Percentiles rank a stretch among this genome's conserved stretches.
Evolutionary conservation across 2,329 filamentous ascomycete species (phyloP).

Genomic region (Arachnopeziza araneosa): DNA sequence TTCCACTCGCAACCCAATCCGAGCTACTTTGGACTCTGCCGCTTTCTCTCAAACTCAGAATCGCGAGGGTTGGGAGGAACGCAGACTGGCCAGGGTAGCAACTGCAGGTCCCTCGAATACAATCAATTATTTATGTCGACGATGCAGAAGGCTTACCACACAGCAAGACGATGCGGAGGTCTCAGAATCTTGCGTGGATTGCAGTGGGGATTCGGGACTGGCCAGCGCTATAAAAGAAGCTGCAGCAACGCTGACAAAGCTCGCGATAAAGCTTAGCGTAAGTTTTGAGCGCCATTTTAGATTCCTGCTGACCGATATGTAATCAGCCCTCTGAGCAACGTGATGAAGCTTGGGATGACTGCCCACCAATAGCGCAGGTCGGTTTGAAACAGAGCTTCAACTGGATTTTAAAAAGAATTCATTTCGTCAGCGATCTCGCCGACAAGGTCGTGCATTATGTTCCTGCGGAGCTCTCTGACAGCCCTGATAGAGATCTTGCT

Average conservation of each 20-base stretch:
- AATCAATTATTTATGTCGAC: conserved; percentile 17
- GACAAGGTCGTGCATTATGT: conserved; percentile 24
- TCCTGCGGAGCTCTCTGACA: conserved; percentile 7
- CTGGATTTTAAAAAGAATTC: conserved; percentile 26
- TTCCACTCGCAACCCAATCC: background rate
- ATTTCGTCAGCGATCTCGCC: conserved; percentile 27
- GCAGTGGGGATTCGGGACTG: conserved; percentile 21
- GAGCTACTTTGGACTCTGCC: background rate
- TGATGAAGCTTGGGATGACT: conserved; percentile 15
- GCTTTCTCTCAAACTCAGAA: background rate
- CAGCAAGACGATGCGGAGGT: conserved; percentile 13
- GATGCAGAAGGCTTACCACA: conserved; percentile 20
- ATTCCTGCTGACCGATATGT: background rate
- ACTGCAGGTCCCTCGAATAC: conserved; percentile 6
- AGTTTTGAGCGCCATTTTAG: background rate
- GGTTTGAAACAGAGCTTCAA: conserved; percentile 25
- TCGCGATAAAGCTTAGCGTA: conserved; percentile 22
- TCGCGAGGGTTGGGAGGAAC: conserved; percentile 8
- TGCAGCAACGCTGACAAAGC: conserved; percentile 26
- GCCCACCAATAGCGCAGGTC: conserved; percentile 24
- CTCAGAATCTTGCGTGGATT: conserved; percentile 19
- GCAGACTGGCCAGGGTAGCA: conserved; percentile 7
- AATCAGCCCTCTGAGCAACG: conserved; percentile 12
- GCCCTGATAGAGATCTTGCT: background rate
- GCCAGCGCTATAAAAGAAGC: conserved; percentile 19